Evolutionary conservation across 352 stramenopile genomes (phyloP).

Genomic region (Phytophthora constricta): DNA sequence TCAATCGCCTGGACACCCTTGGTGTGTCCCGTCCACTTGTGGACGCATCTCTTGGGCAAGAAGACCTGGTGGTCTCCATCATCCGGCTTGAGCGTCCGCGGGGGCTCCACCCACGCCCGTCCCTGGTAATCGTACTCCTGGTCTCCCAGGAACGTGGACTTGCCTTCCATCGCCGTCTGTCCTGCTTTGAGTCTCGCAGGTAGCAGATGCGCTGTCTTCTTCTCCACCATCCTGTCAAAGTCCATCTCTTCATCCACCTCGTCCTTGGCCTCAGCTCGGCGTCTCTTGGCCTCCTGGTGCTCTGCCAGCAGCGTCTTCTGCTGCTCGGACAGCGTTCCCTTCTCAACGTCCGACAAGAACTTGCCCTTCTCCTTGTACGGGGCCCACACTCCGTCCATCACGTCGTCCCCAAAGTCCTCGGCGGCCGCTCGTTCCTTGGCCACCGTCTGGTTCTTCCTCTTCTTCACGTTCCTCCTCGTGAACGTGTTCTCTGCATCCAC

Average conservation of each 20-base stretch:
- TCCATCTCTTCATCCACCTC: conserved; percentile 83
- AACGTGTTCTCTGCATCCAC: conserved; percentile 43
- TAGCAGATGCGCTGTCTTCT: conserved; percentile 81
- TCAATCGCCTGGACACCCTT: conserved; percentile 98
- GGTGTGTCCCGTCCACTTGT: conserved; percentile 96
- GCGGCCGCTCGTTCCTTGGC: conserved; percentile 42
- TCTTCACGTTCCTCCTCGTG: conserved; percentile 46
- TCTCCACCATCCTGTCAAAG: conserved; percentile 90
- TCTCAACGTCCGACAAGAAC: conserved; percentile 53
- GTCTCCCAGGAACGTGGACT: conserved; percentile 88
- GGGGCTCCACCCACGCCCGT: conserved; percentile 93
- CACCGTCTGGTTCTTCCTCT: conserved; percentile 46
- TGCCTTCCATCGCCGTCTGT: conserved; percentile 65
- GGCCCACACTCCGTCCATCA: conserved; percentile 65
- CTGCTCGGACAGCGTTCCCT: conserved; percentile 57
- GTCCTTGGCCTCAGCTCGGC: conserved; percentile 60
- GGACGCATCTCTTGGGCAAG: conserved; percentile 97
- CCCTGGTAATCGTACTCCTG: conserved; percentile 97
- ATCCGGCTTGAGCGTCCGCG: conserved; percentile 78
- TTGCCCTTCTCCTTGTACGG: conserved; percentile 60
- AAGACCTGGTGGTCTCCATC: conserved; percentile 93
- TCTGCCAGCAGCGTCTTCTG: conserved; percentile 59
- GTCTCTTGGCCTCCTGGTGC: conserved; percentile 63
- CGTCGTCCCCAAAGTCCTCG: conserved; percentile 55
- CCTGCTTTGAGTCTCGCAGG: conserved; percentile 70